phyloP scores from a whole-genome alignment of 2,329 filamentous ascomycete species.

The Cladosporium sp. region DNA sequence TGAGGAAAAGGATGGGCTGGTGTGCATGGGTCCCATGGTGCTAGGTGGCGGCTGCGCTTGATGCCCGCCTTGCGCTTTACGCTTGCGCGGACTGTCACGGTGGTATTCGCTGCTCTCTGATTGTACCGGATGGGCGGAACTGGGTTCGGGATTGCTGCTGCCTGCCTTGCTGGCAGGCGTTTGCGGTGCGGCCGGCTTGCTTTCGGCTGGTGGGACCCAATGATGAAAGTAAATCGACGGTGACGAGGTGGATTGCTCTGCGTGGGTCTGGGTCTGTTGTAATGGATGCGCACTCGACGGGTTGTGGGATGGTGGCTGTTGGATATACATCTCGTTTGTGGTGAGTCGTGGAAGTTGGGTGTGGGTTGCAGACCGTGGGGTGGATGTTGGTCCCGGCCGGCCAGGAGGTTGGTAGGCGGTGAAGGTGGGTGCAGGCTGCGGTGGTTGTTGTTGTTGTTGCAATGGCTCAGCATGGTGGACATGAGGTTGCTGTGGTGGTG shows the following conservation, averaged over 20 bases:
- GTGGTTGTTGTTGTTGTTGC: conserved; percentile 36
- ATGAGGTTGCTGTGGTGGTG: conserved; percentile 39
- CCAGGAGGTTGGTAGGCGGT: conserved; percentile 37
- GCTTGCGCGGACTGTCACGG: conserved; percentile 79
- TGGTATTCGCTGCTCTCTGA: conserved; percentile 60
- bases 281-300: conserved; percentile 42
- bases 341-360: conserved; percentile 52
- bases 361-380: conserved; percentile 47
- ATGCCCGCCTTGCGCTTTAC: conserved; percentile 66
- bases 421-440: conserved; percentile 41
- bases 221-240: conserved; percentile 87
- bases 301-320: conserved; percentile 46
- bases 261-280: conserved; percentile 51
- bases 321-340: conserved; percentile 54
- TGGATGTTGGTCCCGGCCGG: conserved; percentile 41
- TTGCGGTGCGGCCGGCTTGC: conserved; percentile 58
- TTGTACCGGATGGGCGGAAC: conserved; percentile 52
- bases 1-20: conserved; percentile 54
- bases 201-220: conserved; percentile 76
- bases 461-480: conserved; percentile 39
- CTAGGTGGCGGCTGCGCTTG: conserved; percentile 50
- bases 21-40: conserved; percentile 50
- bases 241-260: conserved; percentile 64
- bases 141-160: conserved; percentile 51
- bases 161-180: conserved; percentile 60